Conservation (phyloP, 1,284 basidiomycete genomes). For the Sanghuangporus sanghuang region DNA sequence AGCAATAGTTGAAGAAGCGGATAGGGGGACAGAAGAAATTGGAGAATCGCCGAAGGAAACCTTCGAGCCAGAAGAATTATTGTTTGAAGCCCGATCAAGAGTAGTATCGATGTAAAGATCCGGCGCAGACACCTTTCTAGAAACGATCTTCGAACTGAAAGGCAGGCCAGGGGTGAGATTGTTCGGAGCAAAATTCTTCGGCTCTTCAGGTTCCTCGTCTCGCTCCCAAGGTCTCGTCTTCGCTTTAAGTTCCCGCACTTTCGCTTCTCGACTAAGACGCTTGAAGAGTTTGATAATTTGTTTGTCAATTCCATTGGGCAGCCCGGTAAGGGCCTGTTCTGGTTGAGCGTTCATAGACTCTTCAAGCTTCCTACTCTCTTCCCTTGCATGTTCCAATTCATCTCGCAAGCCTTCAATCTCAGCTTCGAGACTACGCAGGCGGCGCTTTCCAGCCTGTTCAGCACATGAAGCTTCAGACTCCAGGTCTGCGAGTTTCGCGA, state of each 20-base stretch:
- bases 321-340: constrained; percentile 4
- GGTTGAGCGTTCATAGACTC: constrained; percentile 43
- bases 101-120: not conserved
- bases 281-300: constrained; percentile 14
- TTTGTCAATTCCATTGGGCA: constrained; percentile 4
- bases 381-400: constrained; percentile 69
- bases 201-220: constrained; percentile 29
- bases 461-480: constrained; percentile 63
- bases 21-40: not conserved
- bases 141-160: not conserved
- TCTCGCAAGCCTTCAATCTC: constrained; percentile 66
- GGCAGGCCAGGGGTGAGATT: constrained; percentile 4
- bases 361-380: constrained; percentile 64
- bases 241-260: constrained; percentile 29
- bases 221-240: constrained; percentile 31
- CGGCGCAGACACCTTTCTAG: not conserved
- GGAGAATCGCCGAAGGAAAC: not conserved
- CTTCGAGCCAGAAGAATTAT: not conserved
- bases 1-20: not conserved
- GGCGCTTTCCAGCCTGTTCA: constrained; percentile 63
- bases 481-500: constrained; percentile 66
- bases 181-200: constrained; percentile 15
- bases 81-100: not conserved
- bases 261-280: constrained; percentile 13
- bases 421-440: constrained; percentile 67